Conservation (phyloP, 2,329 filamentous ascomycete species). For the Apiospora pterosperma region DNA sequence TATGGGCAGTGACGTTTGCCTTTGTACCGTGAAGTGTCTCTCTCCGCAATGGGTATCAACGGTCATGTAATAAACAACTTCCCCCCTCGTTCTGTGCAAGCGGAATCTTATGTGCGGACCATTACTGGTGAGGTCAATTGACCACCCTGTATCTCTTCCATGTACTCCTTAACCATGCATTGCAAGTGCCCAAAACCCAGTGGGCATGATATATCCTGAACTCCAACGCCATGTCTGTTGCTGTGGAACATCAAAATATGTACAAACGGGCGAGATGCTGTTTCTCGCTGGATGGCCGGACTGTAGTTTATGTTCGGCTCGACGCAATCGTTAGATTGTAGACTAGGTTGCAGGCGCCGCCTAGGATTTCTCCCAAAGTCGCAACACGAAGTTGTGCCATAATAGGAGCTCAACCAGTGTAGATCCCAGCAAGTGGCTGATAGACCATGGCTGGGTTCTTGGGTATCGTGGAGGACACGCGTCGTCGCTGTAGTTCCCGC, state of each 20-base stretch:
- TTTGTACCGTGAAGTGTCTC: background rate
- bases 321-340: background rate
- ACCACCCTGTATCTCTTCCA: background rate
- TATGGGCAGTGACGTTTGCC: background rate
- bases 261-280: background rate
- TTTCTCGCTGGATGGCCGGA: background rate
- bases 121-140: background rate
- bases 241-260: background rate
- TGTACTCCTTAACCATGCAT: slow-evolving; percentile 1
- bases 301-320: background rate
- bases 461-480: background rate
- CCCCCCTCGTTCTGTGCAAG: background rate
- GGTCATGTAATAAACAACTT: background rate
- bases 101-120: background rate
- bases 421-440: background rate
- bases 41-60: background rate
- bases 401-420: background rate
- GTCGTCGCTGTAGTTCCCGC: background rate
- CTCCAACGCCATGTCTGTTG: background rate
- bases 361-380: background rate
- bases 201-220: slow-evolving; percentile 1
- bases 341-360: background rate
- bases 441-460: background rate
- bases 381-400: background rate
- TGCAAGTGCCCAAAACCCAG: background rate